Base-by-base conservation (phyloP, 2,329 filamentous ascomycete genomes). In the Aspergillus terreus region DNA sequence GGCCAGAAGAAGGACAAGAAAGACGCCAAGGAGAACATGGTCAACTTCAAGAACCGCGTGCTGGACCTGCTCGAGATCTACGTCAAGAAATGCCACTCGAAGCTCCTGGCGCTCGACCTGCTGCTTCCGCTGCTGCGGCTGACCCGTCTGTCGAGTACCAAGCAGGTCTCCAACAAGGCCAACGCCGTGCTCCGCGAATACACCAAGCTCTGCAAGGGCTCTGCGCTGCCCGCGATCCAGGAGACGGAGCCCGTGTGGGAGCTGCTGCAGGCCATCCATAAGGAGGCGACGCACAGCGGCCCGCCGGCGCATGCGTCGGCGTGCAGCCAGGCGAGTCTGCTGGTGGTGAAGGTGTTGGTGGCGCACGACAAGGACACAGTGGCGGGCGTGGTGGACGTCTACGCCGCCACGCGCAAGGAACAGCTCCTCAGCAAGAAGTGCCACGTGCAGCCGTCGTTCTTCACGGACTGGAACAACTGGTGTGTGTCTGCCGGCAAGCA, bases 31-130 rank as follows among this genome's bases (percentile, higher is more conserved):
- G 88, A 92, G 60, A 90, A 85, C 17, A 89, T 97, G 65, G 77
- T 95, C 63, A 92, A 92, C 72, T 96, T 99, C 80, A 99, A 99
- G 77, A 89, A 90, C 70, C 88, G 92, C 40, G 87, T 96, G 5
- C 81, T 97, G 4, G 94, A 97, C 65, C 81, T 97, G 1, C 78
- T 97, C 10, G 83, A 87, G 54, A 87, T 94, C 57, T 97, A 90
- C 70, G 79, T 94, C 57, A 91, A 88, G 69, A 86, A 87, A 60
- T 86, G 94, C 71, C 82, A 87, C 50, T 79, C 79, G 19, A 87
- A 84, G 61, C 72, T 81, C 1, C 75, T 92, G 1, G 82, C 85
- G 0, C 82, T 94, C 41, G 78, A 83, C 35, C 71, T 94, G 7
- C 75, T 96, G 5, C 69, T 92, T 6, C 91, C 92, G 0, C 77